Base-by-base conservation (phyloP, 805 yeast species). In the Cyberlindnera japonica region DNA sequence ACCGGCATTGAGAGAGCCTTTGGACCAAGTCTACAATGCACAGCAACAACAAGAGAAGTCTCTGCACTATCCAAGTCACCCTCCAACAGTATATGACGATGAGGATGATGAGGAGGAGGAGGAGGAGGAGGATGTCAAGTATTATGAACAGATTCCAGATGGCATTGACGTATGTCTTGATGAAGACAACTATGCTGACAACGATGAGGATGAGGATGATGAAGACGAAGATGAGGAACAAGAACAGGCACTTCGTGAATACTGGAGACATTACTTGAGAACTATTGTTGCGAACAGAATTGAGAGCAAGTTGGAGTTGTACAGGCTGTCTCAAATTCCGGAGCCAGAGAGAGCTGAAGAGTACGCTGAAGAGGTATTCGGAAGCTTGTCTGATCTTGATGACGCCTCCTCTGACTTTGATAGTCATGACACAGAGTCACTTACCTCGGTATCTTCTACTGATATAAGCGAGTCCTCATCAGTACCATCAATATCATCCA, bases 211-310 rank as follows among this genome's bases (percentile, higher is more conserved):
- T 8, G 23, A 33, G 3, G 19, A 17, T 23, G 35, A 34, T 27
- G 46, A 37, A 3, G 43, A 45, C 12, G 44, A 33, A 15, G 48
- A 41, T 5, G 42, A 37, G 18, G 37, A 43, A 16, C 40, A 34
- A 19, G 49, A 33, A 11, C 14, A n/a, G 10, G 11, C 41, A 18
- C 33, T 47, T 14, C 37, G 45, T 5, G 42, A 45, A 19, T 37
- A 43, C 21, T 46, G 51, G 48, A 19, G 36, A 18, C 43, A 42
- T 22, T 56, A 48, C 20, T 40, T 53, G 14, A 43, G 50, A 27
- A 40, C 43, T 9, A 41, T 50, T 5, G 48, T 56, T 21, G 48
- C 56, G 6, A 34, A 43, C 15, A 41, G 61, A 44, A 56, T 56
- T 17, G 44, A 52, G 33, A 45, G 49, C 35, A 56, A 56, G 27